Evolutionary conservation across 2,329 filamentous ascomycete species (phyloP).

Genomic region (Tolypocladium ophioglossoides): DNA sequence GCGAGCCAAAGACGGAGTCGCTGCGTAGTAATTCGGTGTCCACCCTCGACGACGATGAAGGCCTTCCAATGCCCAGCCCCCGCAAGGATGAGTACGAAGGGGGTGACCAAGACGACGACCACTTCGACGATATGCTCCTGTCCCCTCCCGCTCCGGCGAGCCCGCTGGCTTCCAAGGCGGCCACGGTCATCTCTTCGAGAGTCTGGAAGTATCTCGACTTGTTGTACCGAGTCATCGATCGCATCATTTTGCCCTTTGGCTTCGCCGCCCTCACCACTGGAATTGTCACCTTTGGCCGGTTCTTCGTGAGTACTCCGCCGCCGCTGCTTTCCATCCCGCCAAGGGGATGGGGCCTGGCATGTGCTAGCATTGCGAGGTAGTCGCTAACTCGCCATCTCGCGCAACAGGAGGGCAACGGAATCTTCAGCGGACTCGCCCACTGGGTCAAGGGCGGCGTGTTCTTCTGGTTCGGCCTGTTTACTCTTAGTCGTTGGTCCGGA

Average conservation of each 20-base stretch:
- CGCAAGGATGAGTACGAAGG: constrained; percentile 37
- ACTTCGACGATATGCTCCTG: constrained; percentile 14
- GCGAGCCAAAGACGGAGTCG: constrained; percentile 57
- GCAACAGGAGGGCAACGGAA: constrained; percentile 49
- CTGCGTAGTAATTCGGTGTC: constrained; percentile 55
- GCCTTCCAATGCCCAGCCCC: constrained; percentile 22
- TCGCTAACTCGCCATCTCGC: not conserved
- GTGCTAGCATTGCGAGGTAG: not conserved
- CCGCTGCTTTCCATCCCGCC: not conserved
- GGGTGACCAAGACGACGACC: constrained; percentile 30
- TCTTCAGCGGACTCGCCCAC: constrained; percentile 84
- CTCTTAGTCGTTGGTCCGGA: constrained; percentile 80
- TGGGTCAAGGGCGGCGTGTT: constrained; percentile 94
- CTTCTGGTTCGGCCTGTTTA: constrained; percentile 84
- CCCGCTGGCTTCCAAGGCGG: constrained; percentile 42
- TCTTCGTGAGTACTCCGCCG: constrained; percentile 55
- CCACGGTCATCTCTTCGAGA: constrained; percentile 42
- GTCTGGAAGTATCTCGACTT: constrained; percentile 48
- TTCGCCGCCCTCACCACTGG: constrained; percentile 65
- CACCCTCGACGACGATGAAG: constrained; percentile 39
- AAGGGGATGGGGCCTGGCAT: not conserved
- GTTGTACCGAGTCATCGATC: constrained; percentile 60
- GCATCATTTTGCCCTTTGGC: constrained; percentile 66
- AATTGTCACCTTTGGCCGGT: constrained; percentile 65
- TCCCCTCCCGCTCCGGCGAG: constrained; percentile 29